Evolutionary conservation across 2,329 filamentous ascomycete species (phyloP).

Genomic region (Teratosphaeria viscida): DNA sequence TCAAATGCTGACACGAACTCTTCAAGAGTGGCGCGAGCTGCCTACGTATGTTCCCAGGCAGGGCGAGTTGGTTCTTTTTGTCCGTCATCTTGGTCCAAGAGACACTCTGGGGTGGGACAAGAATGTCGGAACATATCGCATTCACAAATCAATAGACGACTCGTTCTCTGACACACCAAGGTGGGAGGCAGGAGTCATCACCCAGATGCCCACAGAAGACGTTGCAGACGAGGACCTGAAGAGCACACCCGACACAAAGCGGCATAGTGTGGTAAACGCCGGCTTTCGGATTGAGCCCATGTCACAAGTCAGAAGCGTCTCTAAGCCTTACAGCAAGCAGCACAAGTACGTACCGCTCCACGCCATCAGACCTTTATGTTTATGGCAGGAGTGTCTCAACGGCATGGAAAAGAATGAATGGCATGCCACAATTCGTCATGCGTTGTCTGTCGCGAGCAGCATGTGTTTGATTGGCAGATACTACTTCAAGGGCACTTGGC

Average conservation of each 20-base stretch:
- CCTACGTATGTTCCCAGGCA: conserved; percentile 43
- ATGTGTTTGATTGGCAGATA: conserved; percentile 44
- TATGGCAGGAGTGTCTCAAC: conserved; percentile 42
- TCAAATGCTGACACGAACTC: conserved; percentile 29
- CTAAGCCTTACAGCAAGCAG: conserved; percentile 44
- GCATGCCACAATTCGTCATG: conserved; percentile 46
- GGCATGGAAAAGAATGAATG: conserved; percentile 27
- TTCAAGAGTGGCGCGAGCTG: conserved; percentile 34
- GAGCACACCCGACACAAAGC: conserved; percentile 28
- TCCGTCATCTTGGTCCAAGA: conserved; percentile 23
- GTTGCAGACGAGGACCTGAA: conserved; percentile 38
- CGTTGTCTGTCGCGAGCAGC: conserved; percentile 43
- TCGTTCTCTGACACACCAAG: conserved; percentile 23
- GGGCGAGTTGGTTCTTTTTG: conserved; percentile 49
- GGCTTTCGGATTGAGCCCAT: conserved; percentile 50
- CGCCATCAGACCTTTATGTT: conserved; percentile 44
- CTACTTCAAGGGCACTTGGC: conserved; percentile 45
- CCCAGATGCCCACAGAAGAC: conserved; percentile 38
- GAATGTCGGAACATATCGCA: conserved; percentile 13
- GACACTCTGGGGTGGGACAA: conserved; percentile 24
- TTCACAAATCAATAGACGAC: not conserved
- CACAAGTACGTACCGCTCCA: conserved; percentile 46
- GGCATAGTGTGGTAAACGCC: conserved; percentile 37
- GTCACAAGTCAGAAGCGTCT: conserved; percentile 34
- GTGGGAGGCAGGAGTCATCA: conserved; percentile 50